Evolutionary conservation across 768 basidiomycete species (phyloP).

Genomic region (Macrolepiota fuliginosa): DNA sequence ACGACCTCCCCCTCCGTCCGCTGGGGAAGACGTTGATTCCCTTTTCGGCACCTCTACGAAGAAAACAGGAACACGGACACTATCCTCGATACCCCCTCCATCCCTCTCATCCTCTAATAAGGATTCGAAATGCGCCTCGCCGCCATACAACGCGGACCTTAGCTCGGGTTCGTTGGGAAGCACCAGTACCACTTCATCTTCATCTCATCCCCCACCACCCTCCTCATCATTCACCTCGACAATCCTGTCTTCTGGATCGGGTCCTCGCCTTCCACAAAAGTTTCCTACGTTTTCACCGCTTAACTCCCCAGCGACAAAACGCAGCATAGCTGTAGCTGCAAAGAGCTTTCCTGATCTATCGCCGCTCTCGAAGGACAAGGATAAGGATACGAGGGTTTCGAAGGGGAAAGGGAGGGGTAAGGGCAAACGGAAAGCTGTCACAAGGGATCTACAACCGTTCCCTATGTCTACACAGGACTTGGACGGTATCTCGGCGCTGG

Average conservation of each 20-base stretch:
- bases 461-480: constrained; percentile 12
- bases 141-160: neutral
- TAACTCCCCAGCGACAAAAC: neutral
- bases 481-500: neutral
- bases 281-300: constrained; percentile 10
- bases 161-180: neutral
- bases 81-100: neutral
- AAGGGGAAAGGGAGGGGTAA: neutral
- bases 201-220: constrained; percentile 8
- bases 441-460: constrained; percentile 14
- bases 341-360: constrained; percentile 9
- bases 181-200: neutral
- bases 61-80: constrained; percentile 10
- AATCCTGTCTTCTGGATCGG: neutral
- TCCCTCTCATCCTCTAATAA: constrained; percentile 3
- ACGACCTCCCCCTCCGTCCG: neutral
- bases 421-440: constrained; percentile 5
- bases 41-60: neutral
- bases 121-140: neutral
- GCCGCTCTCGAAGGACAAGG: constrained; percentile 2
- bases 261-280: neutral
- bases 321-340: neutral
- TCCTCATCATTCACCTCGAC: neutral
- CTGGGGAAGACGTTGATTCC: neutral
- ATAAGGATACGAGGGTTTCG: neutral